Evolutionary conservation across 495 filamentous ascomycete genomes (phyloP).

Genomic region (Aspergillus ostianus): DNA sequence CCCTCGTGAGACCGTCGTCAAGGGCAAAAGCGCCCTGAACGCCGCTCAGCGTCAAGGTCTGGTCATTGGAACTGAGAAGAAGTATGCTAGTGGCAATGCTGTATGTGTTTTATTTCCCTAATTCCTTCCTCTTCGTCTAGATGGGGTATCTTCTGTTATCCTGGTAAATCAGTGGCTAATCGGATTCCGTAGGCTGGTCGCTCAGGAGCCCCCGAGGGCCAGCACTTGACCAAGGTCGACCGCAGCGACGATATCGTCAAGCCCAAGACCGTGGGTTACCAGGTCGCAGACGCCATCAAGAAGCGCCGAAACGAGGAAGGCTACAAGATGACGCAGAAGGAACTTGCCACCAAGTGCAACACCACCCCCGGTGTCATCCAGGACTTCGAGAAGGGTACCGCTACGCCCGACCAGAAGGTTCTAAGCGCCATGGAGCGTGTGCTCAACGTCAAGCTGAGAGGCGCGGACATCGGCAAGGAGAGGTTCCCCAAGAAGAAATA

Average conservation of each 20-base stretch:
- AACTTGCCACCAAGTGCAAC: constrained; percentile 92
- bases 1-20: constrained; percentile 79
- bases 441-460: constrained; percentile 81
- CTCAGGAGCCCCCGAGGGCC: constrained; percentile 69
- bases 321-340: constrained; percentile 93
- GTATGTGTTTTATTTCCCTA: constrained; percentile 53
- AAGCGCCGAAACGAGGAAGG: constrained; percentile 67
- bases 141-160: background rate
- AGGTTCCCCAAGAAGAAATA: constrained; percentile 72
- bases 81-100: constrained; percentile 70
- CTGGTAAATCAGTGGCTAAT: constrained; percentile 2
- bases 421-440: constrained; percentile 76
- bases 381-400: constrained; percentile 81
- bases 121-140: background rate
- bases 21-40: constrained; percentile 84
- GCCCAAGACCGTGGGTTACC: constrained; percentile 79
- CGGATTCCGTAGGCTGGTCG: constrained; percentile 48
- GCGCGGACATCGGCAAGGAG: constrained; percentile 70
- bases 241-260: constrained; percentile 97
- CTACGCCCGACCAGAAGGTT: constrained; percentile 81
- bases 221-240: constrained; percentile 97
- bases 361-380: constrained; percentile 75
- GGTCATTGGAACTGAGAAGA: constrained; percentile 89
- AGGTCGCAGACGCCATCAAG: constrained; percentile 81
- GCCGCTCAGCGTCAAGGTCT: constrained; percentile 79